These are phyloP conservation scores for Saccharomyces eubayanus DNA, from an alignment of 805 yeast genomes.

Conservation along the genomic window DNA sequence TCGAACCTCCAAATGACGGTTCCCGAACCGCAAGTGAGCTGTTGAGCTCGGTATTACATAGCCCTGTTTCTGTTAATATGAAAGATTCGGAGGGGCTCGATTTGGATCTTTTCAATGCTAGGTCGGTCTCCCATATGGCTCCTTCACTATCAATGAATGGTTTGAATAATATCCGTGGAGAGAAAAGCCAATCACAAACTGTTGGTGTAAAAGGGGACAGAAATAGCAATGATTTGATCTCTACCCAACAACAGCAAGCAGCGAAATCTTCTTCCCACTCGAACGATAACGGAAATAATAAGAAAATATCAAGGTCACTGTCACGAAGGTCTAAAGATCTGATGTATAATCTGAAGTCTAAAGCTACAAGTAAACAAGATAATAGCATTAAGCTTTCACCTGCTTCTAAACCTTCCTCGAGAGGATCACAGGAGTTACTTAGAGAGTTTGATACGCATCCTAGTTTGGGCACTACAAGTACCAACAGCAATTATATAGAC, in stretches of 20 bases:
- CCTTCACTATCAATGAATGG: background rate
- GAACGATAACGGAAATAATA: background rate
- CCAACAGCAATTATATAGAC: background rate
- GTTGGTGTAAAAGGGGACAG: background rate
- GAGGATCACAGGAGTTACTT: background rate
- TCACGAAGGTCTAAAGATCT: constrained; percentile 28
- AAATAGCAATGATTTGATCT: background rate
- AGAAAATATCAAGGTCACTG: constrained; percentile 26
- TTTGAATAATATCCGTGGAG: background rate
- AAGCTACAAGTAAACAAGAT: constrained; percentile 1
- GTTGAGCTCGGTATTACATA: background rate
- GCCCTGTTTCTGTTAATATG: background rate
- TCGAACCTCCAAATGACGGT: background rate
- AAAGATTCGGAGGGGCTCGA: background rate
- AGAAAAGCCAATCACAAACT: background rate
- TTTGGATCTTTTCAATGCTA: background rate
- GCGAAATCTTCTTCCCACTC: background rate
- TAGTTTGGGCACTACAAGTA: background rate
- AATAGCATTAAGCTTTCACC: background rate
- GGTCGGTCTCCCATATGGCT: background rate
- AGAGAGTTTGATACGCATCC: constrained; percentile 1
- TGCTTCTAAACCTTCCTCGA: background rate
- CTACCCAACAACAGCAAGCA: background rate
- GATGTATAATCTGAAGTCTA: constrained; percentile 19
- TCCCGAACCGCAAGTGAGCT: background rate